These are phyloP conservation scores for Leccinellum rugosiceps DNA, from an alignment of 768 basidiomycete species.

Conservation along the genomic window DNA sequence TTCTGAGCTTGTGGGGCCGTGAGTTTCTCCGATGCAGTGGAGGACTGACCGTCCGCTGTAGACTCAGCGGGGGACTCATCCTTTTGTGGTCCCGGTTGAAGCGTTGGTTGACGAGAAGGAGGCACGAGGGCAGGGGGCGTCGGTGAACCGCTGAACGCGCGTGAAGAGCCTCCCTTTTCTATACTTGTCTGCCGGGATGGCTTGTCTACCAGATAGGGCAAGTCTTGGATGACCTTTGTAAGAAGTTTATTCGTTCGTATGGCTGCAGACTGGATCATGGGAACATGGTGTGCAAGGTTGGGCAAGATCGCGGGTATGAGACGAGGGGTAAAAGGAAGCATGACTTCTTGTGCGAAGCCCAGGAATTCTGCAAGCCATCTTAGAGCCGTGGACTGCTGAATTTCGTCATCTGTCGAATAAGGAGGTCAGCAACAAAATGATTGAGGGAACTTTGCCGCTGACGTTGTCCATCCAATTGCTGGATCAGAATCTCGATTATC, in stretches of 20 bases:
- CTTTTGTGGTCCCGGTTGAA: slow-evolving; percentile 39
- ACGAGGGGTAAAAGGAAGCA: slow-evolving; percentile 91
- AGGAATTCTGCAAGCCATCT: slow-evolving; percentile 92
- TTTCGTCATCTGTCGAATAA: slow-evolving; percentile 66
- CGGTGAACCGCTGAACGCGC: slow-evolving; percentile 50
- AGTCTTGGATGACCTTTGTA: slow-evolving; percentile 77
- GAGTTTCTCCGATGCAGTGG: slow-evolving; percentile 36
- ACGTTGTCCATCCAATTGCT: slow-evolving; percentile 85
- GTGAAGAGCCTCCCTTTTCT: slow-evolving; percentile 32
- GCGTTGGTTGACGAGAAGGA: slow-evolving; percentile 49
- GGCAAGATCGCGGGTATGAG: slow-evolving; percentile 91
- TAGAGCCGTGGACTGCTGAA: slow-evolving; percentile 92
- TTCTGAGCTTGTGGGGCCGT: slow-evolving; percentile 34
- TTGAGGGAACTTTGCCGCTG: slow-evolving; percentile 29
- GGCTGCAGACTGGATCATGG: slow-evolving; percentile 86
- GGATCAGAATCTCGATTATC: slow-evolving; percentile 89
- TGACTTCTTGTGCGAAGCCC: slow-evolving; percentile 82
- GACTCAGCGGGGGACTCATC: slow-evolving; percentile 52
- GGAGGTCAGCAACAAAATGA: slow-evolving; percentile 1
- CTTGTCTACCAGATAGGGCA: slow-evolving; percentile 68
- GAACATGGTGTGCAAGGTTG: slow-evolving; percentile 88
- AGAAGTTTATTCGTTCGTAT: slow-evolving; percentile 83
- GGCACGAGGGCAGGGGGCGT: slow-evolving; percentile 45
- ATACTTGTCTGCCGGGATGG: slow-evolving; percentile 20
- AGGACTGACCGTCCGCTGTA: slow-evolving; percentile 30